Base-by-base conservation (phyloP, 257 asterid species). In the Solanum sparsipilum region DNA sequence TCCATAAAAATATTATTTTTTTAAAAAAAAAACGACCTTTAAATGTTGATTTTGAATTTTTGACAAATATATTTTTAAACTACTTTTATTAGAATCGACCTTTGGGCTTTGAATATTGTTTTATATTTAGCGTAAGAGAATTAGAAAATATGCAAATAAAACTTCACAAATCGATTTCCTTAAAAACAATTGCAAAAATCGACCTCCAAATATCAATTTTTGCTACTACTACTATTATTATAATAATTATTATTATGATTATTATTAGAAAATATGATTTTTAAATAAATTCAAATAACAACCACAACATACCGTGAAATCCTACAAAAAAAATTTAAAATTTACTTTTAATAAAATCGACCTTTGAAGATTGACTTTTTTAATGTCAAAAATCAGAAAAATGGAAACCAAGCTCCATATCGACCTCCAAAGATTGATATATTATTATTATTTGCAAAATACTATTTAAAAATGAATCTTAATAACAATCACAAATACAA, bases 311-410 rank as follows among this genome's bases (percentile, higher is more conserved):
- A 52, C 25, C 10, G 25, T 20, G 25, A 56, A 56, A 56, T 56
- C 25, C n/a, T 9, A 20, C 4, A 56, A 56, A 52, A 7, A 7
- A 7, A 52, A 3, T 0, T 0, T 20, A 3, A 41, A 20, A 20
- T 7, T 58, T 21, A 58, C 27, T 58, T 3, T 58, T 58, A 58
- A 21, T 58, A 60, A 58, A 21, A 21, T 21, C 6, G 68, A 60
- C 2, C 3, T 21, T 60, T 23, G 13, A 60, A 21, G 12, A 60
- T 60, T 8, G 6, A 58, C 67, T 48, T 20, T 20, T 58, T 58
- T 20, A 58, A 9, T 21, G 12, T 60, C 11, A 60, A 60, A 21
- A 60, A 21, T 60, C 68, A 21, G 13, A 9, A 60, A 60, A 60
- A 21, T 21, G 13, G 5, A 21, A 60, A 60, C 1, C 27, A 3